phyloP scores from a whole-genome alignment of 768 basidiomycete genomes.

The Serendipita sp. region DNA sequence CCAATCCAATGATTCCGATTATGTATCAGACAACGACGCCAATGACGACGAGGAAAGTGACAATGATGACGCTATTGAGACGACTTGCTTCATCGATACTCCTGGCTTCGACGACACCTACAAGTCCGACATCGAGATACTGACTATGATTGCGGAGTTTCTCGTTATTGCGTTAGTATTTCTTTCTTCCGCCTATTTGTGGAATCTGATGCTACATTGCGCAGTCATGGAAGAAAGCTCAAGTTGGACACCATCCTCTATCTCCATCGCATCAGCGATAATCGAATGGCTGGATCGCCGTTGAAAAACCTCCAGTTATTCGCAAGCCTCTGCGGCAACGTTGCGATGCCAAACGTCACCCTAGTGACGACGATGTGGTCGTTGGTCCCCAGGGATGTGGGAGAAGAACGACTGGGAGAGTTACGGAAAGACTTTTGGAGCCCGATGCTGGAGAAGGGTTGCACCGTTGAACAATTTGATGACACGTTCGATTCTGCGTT shows the following conservation, averaged over 20 bases:
- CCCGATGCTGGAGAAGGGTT: background rate
- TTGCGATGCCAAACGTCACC: background rate
- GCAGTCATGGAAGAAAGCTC: background rate
- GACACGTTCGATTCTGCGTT: conserved; percentile 1
- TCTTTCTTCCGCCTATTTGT: background rate
- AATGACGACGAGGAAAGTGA: too few relatives aligned
- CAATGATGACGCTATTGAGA: too few relatives aligned
- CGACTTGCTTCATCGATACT: conserved; percentile 8
- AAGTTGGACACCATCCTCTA: background rate
- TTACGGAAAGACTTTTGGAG: background rate
- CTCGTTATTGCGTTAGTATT: background rate
- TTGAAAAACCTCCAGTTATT: background rate
- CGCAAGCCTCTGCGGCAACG: background rate
- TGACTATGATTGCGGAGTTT: conserved; percentile 17
- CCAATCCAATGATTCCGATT: too few relatives aligned
- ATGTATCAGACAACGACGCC: too few relatives aligned
- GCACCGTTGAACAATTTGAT: background rate
- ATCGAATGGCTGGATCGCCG: background rate
- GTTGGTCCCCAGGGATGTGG: background rate
- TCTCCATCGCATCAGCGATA: background rate
- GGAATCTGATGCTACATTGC: background rate
- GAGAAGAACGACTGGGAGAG: background rate
- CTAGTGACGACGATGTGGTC: conserved; percentile 4
- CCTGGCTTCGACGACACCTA: conserved; percentile 16
- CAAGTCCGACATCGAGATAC: conserved; percentile 16